Conservation (phyloP, 257 asterid species). For the Datura wrightii region DNA sequence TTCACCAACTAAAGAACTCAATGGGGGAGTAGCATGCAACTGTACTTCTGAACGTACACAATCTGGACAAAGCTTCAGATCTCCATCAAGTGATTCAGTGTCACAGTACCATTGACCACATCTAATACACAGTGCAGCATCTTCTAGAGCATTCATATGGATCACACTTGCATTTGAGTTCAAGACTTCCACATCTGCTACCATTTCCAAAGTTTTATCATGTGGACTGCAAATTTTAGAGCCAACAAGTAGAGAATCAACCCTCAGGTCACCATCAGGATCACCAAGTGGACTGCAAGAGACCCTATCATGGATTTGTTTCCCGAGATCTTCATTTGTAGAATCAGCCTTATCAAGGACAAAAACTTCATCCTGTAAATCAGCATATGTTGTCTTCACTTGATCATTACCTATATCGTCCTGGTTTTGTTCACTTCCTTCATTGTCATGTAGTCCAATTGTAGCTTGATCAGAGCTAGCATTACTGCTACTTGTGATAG, state of each 20-base stretch:
- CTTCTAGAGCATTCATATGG: constrained; percentile 43
- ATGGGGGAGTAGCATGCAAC: constrained; percentile 40
- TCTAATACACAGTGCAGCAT: constrained; percentile 58
- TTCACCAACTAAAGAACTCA: constrained; percentile 35
- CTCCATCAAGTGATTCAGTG: constrained; percentile 54
- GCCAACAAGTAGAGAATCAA: constrained; percentile 42
- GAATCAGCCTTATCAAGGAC: constrained; percentile 66
- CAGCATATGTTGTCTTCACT: constrained; percentile 47
- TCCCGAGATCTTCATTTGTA: constrained; percentile 45
- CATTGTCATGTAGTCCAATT: constrained; percentile 68
- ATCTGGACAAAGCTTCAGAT: constrained; percentile 56
- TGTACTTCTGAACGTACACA: constrained; percentile 57
- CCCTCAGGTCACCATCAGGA: constrained; percentile 37
- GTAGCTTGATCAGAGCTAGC: constrained; percentile 81
- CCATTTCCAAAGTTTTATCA: constrained; percentile 41
- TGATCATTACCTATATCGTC: constrained; percentile 60
- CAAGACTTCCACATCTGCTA: constrained; percentile 45
- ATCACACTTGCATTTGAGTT: constrained; percentile 39
- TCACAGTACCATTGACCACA: constrained; percentile 54
- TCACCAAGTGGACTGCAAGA: constrained; percentile 43
- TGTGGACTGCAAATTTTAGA: constrained; percentile 43
- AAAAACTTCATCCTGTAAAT: constrained; percentile 65
- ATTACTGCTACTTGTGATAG: constrained; percentile 86
- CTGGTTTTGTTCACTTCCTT: constrained; percentile 70
- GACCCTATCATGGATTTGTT: constrained; percentile 40